These are phyloP conservation scores for Metschnikowia hibisci DNA, from an alignment of 805 yeast species.

Conservation along the genomic window DNA sequence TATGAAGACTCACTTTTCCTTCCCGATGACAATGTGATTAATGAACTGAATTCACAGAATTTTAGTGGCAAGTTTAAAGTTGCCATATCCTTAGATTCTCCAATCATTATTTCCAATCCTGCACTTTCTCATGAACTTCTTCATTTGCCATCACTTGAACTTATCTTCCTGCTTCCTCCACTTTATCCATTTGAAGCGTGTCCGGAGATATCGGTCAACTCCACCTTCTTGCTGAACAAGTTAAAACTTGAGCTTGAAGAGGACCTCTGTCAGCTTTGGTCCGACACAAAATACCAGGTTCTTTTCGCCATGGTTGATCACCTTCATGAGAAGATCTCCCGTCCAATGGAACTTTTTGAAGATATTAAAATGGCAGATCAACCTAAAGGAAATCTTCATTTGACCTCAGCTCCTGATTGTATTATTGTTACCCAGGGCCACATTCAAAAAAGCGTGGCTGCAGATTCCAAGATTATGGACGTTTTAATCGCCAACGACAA, in stretches of 20 bases:
- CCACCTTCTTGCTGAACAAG: constrained; percentile 27
- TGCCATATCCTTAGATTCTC: constrained; percentile 12
- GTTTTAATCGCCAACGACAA: constrained; percentile 16
- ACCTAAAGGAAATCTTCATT: too few species aligned
- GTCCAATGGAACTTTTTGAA: not conserved
- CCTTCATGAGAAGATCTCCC: constrained; percentile 13
- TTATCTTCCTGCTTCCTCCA: constrained; percentile 29
- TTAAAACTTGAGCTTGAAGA: constrained; percentile 14
- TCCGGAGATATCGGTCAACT: constrained; percentile 25
- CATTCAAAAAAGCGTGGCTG: not conserved
- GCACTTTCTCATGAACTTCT: constrained; percentile 10
- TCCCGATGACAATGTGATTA: not conserved
- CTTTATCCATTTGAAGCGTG: constrained; percentile 31
- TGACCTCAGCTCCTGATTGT: constrained; percentile 18
- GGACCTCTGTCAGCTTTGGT: constrained; percentile 31
- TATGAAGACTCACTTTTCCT: constrained; percentile 32
- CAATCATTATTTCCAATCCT: not conserved
- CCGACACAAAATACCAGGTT: constrained; percentile 32
- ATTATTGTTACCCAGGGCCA: not conserved
- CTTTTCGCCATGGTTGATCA: constrained; percentile 43
- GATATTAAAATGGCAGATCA: too few species aligned
- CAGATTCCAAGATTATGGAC: not conserved
- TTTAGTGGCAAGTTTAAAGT: constrained; percentile 6
- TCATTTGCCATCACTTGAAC: constrained; percentile 29
- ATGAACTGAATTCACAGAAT: not conserved